Percentiles rank a stretch among this genome's conserved stretches.
Conservation (phyloP, 73 alveolate species). For the Tetrahymena borealis region DNA sequence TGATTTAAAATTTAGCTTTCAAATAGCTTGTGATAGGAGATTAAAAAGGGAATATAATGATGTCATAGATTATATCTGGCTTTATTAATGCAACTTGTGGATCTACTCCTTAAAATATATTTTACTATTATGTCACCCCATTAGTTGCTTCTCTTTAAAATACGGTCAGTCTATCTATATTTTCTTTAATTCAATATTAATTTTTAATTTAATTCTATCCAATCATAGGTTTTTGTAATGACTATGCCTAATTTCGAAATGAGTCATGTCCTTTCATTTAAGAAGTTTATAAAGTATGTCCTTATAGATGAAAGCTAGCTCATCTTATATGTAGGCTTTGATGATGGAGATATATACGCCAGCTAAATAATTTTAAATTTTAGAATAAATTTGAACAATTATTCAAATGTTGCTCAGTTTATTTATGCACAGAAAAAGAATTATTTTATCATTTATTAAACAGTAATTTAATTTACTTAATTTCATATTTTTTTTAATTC, state of each 20-base stretch:
- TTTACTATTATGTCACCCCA: background rate
- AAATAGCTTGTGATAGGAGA: background rate
- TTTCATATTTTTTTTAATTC: background rate
- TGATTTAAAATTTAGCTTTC: background rate
- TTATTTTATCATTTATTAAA: background rate
- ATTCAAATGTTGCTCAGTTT: background rate
- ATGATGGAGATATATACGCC: background rate
- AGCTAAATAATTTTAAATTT: background rate
- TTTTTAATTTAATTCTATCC: background rate
- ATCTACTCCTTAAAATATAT: background rate
- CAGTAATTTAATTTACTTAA: background rate
- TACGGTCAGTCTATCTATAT: background rate
- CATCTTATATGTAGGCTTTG: background rate
- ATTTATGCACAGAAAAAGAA: background rate
- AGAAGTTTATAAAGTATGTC: background rate
- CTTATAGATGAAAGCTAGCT: background rate
- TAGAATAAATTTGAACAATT: background rate
- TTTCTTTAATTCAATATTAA: background rate
- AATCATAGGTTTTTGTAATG: background rate
- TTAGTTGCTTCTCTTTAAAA: background rate
- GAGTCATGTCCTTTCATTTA: background rate
- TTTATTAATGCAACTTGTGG: background rate
- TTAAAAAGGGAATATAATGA: background rate
- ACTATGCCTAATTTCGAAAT: background rate
- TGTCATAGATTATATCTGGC: background rate